Evolutionary conservation across 495 filamentous ascomycete genomes (phyloP).

Genomic region (Xylaria cubensis): DNA sequence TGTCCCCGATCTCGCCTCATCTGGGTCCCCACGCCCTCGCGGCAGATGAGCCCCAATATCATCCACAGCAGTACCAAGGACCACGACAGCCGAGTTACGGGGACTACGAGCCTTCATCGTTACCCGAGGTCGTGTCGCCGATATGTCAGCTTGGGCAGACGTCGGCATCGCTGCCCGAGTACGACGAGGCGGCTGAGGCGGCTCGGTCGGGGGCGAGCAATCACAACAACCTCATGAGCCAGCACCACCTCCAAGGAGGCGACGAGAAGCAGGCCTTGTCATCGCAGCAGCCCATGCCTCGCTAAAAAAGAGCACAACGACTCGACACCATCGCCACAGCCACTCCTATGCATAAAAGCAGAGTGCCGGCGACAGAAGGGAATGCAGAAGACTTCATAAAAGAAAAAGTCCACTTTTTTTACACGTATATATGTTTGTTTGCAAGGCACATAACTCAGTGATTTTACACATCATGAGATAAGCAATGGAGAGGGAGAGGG

Average conservation of each 20-base stretch:
- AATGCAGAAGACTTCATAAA: neutral
- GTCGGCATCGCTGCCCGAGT: constrained; percentile 22
- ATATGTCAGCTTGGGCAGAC: constrained; percentile 25
- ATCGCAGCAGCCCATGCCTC: constrained; percentile 14
- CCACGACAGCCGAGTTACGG: neutral
- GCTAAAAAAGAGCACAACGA: constrained; percentile 10
- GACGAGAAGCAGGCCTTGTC: constrained; percentile 19
- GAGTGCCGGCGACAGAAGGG: neutral
- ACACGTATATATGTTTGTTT: neutral
- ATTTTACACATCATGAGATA: neutral
- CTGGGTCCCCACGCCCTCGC: neutral
- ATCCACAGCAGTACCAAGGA: neutral
- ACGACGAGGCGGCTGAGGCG: constrained; percentile 17
- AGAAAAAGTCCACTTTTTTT: neutral
- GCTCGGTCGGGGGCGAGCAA: constrained; percentile 1
- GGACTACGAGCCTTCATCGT: neutral
- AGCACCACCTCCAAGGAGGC: neutral
- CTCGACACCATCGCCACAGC: neutral
- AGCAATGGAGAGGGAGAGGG: neutral
- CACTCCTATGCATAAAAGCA: neutral
- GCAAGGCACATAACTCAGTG: neutral
- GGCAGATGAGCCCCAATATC: neutral
- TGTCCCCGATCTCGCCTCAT: neutral
- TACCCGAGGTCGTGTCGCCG: constrained; percentile 16
- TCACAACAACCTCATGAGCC: neutral